Conservation (phyloP, 2,329 filamentous ascomycete genomes). For the Xylaria digitata region DNA sequence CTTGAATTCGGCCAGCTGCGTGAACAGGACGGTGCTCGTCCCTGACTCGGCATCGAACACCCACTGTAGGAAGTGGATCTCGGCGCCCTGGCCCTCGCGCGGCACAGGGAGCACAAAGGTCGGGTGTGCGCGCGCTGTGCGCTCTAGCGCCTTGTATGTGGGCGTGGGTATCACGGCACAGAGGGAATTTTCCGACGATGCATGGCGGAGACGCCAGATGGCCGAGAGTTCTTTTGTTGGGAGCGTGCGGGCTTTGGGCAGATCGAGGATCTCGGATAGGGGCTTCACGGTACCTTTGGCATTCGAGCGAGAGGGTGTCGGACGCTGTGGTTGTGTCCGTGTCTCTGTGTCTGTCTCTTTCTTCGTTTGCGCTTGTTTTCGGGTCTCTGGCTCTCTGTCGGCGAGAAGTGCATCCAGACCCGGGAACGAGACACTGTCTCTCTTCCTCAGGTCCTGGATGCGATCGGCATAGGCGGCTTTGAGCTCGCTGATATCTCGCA, state of each 20-base stretch:
- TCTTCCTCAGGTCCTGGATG: constrained; percentile 77
- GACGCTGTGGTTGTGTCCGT: constrained; percentile 7
- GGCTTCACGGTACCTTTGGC: constrained; percentile 55
- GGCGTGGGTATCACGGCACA: constrained; percentile 81
- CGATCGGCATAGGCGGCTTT: constrained; percentile 87
- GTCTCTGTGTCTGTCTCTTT: neutral
- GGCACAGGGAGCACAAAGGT: constrained; percentile 92
- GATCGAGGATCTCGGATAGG: constrained; percentile 72
- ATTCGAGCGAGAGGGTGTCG: constrained; percentile 27
- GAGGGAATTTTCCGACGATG: constrained; percentile 76
- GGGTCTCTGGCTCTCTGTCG: constrained; percentile 33
- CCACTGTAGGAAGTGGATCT: constrained; percentile 98
- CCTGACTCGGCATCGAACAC: constrained; percentile 77
- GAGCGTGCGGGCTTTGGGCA: constrained; percentile 78
- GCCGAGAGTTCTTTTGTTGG: constrained; percentile 84
- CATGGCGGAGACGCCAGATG: constrained; percentile 91
- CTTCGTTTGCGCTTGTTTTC: constrained; percentile 8
- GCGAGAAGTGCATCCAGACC: constrained; percentile 51
- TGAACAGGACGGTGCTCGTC: constrained; percentile 87
- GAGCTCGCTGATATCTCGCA: constrained; percentile 76
- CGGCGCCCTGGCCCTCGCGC: constrained; percentile 74
- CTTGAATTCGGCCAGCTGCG: constrained; percentile 93
- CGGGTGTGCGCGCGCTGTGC: constrained; percentile 78
- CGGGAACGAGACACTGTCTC: constrained; percentile 67
- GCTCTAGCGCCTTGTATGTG: constrained; percentile 79